phyloP scores from a whole-genome alignment of 1,284 basidiomycete genomes.

The Peniophora sp. region DNA sequence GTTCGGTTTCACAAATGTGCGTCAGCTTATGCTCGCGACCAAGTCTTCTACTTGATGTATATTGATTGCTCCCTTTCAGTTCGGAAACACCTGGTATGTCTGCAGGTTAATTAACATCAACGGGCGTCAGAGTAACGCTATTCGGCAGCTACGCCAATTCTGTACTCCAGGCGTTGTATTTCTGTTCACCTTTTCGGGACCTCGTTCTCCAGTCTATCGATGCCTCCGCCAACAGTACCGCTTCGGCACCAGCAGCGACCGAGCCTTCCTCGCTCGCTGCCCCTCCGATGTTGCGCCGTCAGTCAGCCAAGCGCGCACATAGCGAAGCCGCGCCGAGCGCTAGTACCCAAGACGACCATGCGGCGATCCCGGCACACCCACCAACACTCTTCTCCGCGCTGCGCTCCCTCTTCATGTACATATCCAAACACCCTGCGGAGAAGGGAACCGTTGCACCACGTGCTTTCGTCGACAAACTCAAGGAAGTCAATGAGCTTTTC shows the following conservation, averaged over 20 bases:
- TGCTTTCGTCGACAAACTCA: constrained; percentile 86
- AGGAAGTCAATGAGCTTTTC: constrained; percentile 83
- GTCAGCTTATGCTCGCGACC: constrained; percentile 23
- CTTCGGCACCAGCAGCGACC: constrained; percentile 16
- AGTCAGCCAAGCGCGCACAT: constrained; percentile 34
- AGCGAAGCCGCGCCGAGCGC: constrained; percentile 15
- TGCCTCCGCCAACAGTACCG: constrained; percentile 20
- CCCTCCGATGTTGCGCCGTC: background rate
- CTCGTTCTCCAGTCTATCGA: constrained; percentile 58
- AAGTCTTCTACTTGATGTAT: constrained; percentile 5
- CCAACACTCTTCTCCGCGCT: constrained; percentile 84
- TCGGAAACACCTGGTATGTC: constrained; percentile 76
- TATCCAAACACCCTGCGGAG: constrained; percentile 66
- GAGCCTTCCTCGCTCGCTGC: constrained; percentile 29
- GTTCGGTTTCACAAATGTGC: constrained; percentile 90
- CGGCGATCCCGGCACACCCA: constrained; percentile 49
- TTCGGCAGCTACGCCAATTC: constrained; percentile 88
- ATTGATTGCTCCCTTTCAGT: constrained; percentile 31
- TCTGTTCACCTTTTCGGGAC: constrained; percentile 75
- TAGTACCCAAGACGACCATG: constrained; percentile 12
- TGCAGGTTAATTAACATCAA: background rate
- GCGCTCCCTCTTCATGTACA: constrained; percentile 82
- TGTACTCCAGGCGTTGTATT: constrained; percentile 92
- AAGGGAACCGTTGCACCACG: constrained; percentile 83
- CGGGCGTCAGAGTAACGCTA: too few relatives aligned